Evolutionary conservation across 345 rosid species (phyloP).

Genomic region (Hibiscus trionum): DNA sequence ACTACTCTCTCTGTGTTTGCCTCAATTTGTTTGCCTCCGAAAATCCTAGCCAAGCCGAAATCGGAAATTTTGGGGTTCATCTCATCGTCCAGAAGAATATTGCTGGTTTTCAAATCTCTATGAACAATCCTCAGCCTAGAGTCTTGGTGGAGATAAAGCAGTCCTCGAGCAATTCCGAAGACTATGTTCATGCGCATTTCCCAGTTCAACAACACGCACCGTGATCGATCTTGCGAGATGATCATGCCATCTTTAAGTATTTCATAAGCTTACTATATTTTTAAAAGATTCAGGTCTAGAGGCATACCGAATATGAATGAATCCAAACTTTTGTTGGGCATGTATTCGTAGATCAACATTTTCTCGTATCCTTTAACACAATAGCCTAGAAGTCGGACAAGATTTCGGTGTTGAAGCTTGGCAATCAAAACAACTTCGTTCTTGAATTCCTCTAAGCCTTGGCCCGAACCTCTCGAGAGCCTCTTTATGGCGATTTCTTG

Average conservation of each 20-base stretch:
- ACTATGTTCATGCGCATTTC: constrained; percentile 10
- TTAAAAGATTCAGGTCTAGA: neutral
- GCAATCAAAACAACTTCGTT: constrained; percentile 18
- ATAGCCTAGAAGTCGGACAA: constrained; percentile 15
- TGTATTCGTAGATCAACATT: constrained; percentile 14
- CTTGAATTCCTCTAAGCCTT: constrained; percentile 20
- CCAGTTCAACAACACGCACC: constrained; percentile 11
- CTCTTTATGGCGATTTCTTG: constrained; percentile 15
- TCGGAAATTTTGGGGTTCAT: constrained; percentile 17
- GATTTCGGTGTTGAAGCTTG: constrained; percentile 18
- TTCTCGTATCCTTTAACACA: constrained; percentile 13
- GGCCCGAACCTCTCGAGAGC: constrained; percentile 15
- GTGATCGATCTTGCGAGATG: constrained; percentile 2
- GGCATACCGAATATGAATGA: constrained; percentile 13
- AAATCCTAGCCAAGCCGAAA: constrained; percentile 16
- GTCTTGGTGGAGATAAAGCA: constrained; percentile 17
- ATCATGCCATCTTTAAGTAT: neutral
- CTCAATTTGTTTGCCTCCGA: constrained; percentile 14
- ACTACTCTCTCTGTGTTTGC: constrained; percentile 8
- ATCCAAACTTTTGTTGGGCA: constrained; percentile 19
- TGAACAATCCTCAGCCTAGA: constrained; percentile 18
- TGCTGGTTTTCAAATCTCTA: constrained; percentile 15
- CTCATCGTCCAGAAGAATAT: constrained; percentile 13
- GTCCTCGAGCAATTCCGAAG: constrained; percentile 11
- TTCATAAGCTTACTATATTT: neutral